phyloP scores from a whole-genome alignment of 345 rosid species.

The Citrus sinensis region DNA sequence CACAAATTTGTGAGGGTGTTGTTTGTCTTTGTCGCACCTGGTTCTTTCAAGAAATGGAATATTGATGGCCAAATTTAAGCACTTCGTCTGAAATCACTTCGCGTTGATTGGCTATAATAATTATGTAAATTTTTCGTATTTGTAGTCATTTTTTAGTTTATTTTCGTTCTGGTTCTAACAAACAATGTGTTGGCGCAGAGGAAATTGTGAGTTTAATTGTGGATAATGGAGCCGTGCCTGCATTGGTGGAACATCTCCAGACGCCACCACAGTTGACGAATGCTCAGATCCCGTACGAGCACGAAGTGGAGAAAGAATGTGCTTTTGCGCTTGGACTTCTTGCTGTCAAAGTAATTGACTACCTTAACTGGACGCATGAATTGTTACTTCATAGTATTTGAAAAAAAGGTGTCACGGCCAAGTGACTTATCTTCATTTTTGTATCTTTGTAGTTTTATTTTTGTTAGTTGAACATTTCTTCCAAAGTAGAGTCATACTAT shows the following conservation, averaged over 20 bases:
- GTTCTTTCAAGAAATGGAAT: not conserved
- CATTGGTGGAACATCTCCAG: constrained; percentile 49
- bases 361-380: not conserved
- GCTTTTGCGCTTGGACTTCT: constrained; percentile 62
- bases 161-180: not conserved
- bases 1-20: not conserved
- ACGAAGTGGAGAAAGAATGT: constrained; percentile 58
- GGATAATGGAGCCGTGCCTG: constrained; percentile 61
- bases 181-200: constrained; percentile 32
- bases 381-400: not conserved
- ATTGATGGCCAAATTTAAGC: not conserved
- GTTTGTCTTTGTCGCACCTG: not conserved
- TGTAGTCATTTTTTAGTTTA: not conserved
- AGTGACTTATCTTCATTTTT: not conserved
- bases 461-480: not conserved
- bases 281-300: constrained; percentile 22
- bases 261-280: constrained; percentile 16
- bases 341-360: constrained; percentile 41
- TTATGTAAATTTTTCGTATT: not conserved
- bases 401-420: not conserved
- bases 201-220: constrained; percentile 51
- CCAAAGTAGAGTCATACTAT: not conserved
- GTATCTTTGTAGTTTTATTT: not conserved
- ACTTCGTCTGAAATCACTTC: not conserved
- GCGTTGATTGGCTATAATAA: not conserved